Evolutionary conservation across 768 basidiomycete species (phyloP).

Genomic region (Pisolithus orientalis): DNA sequence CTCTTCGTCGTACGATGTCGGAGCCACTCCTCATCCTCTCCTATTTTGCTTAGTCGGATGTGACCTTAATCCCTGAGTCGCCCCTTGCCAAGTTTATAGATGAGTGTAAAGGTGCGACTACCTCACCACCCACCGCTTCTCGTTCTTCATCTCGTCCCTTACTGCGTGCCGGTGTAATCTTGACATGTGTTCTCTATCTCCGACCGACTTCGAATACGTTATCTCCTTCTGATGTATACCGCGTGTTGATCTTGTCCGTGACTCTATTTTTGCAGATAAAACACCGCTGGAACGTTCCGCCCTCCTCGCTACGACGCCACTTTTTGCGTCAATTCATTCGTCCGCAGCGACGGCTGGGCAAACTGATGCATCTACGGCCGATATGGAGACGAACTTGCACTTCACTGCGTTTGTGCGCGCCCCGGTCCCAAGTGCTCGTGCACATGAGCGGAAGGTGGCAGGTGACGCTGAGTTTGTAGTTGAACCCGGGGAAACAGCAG

Average conservation of each 20-base stretch:
- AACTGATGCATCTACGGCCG: conserved; percentile 47
- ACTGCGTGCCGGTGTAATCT: too few relatives aligned
- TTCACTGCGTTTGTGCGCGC: conserved; percentile 85
- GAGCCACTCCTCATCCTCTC: too few relatives aligned
- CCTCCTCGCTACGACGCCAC: conserved; percentile 64
- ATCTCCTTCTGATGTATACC: too few relatives aligned
- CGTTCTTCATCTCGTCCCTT: too few relatives aligned
- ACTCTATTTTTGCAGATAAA: conserved; percentile 39
- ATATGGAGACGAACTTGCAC: conserved; percentile 72
- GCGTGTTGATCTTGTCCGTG: too few relatives aligned
- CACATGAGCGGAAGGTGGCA: conserved; percentile 56
- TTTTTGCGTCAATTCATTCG: conserved; percentile 75
- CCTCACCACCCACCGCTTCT: not conserved
- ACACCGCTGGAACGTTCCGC: conserved; percentile 70
- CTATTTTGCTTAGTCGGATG: conserved; percentile 39
- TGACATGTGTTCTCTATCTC: too few relatives aligned
- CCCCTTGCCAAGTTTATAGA: conserved; percentile 63
- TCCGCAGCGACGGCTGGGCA: conserved; percentile 68
- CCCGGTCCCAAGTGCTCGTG: conserved; percentile 31
- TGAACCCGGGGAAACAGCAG: not conserved
- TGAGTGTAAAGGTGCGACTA: conserved; percentile 47
- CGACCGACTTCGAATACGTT: too few relatives aligned
- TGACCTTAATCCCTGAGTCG: conserved; percentile 49
- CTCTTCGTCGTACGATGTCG: not conserved
- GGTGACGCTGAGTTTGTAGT: conserved; percentile 53